phyloP scores from a whole-genome alignment of 192 early-diverging fungal genomes.

The Coemansia sp. region DNA sequence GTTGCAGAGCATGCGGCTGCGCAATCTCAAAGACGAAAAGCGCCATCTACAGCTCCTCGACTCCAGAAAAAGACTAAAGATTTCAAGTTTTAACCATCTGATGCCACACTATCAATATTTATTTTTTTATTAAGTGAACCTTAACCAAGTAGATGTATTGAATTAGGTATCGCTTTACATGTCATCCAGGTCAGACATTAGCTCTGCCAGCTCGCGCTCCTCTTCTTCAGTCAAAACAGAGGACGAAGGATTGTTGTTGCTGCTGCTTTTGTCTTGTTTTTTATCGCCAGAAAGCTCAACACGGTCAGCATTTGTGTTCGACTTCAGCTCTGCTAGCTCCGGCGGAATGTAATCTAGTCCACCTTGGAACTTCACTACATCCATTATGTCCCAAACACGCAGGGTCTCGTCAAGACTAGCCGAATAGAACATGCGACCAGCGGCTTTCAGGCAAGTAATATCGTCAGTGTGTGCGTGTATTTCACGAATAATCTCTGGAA shows the following conservation, averaged over 20 bases:
- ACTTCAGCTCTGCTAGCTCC: slow-evolving; percentile 22
- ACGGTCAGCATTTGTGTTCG: neutral
- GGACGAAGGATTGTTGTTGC: slow-evolving; percentile 9
- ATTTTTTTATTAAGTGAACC: neutral
- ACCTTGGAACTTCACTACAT: slow-evolving; percentile 41
- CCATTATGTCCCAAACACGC: slow-evolving; percentile 75
- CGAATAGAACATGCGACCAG: slow-evolving; percentile 70
- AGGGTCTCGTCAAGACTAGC: slow-evolving; percentile 85
- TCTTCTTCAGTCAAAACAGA: slow-evolving; percentile 83
- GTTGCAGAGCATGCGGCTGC: slow-evolving; percentile 78
- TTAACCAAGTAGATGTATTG: neutral
- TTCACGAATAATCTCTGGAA: slow-evolving; percentile 58
- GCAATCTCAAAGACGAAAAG: slow-evolving; percentile 70
- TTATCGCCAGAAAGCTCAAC: neutral
- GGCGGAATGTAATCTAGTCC: slow-evolving; percentile 32
- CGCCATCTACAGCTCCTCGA: slow-evolving; percentile 52
- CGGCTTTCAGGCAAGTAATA: slow-evolving; percentile 65
- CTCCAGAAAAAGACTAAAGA: slow-evolving; percentile 52
- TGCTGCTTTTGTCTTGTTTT: slow-evolving; percentile 5
- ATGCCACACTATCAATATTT: neutral
- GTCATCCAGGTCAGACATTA: slow-evolving; percentile 72
- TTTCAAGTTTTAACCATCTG: slow-evolving; percentile 41
- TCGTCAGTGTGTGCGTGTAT: slow-evolving; percentile 92
- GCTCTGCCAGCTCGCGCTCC: slow-evolving; percentile 83
- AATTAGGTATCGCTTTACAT: slow-evolving; percentile 11